A percentile compares a stretch with the other conserved stretches of the same genome.
These are phyloP conservation scores for Phytophthora sp. DNA, from an alignment of 352 stramenopile species.

Conservation along the genomic window DNA sequence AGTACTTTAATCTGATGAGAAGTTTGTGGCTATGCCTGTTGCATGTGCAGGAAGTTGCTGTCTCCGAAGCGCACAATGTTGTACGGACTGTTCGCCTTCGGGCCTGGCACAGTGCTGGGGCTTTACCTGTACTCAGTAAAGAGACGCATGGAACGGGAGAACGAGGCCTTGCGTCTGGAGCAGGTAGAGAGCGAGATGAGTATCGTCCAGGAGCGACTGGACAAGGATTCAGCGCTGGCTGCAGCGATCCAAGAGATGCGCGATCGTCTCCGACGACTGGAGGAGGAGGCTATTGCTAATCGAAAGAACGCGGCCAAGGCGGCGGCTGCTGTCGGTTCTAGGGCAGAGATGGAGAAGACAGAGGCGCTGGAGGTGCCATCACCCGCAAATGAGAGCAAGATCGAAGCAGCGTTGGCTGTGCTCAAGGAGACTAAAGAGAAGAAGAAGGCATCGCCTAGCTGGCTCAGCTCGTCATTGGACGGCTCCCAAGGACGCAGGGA, in stretches of 20 bases:
- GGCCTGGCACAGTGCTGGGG: conserved; percentile 63
- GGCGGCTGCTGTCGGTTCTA: conserved; percentile 4
- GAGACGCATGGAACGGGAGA: conserved; percentile 68
- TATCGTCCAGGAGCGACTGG: conserved; percentile 42
- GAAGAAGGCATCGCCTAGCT: conserved; percentile 8
- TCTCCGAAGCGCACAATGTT: conserved; percentile 67
- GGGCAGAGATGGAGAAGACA: conserved; percentile 4
- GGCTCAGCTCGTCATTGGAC: conserved; percentile 36
- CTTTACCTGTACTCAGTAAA: conserved; percentile 80
- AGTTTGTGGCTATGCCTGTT: neutral
- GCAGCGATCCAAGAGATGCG: conserved; percentile 68
- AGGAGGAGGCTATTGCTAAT: conserved; percentile 48
- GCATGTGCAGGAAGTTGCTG: conserved; percentile 71
- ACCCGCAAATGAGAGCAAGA: conserved; percentile 44
- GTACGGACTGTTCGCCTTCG: conserved; percentile 77
- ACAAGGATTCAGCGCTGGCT: conserved; percentile 61
- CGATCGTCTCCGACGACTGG: conserved; percentile 57
- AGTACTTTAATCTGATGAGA: too few relatives aligned
- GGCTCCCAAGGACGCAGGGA: conserved; percentile 55
- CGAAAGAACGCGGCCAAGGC: conserved; percentile 31
- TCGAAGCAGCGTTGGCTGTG: conserved; percentile 38
- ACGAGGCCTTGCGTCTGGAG: conserved; percentile 57
- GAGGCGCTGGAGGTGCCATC: neutral
- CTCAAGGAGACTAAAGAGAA: conserved; percentile 24
- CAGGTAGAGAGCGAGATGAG: conserved; percentile 51